These are phyloP conservation scores for Hypomyces perniciosus DNA, from an alignment of 2,329 filamentous ascomycete species.

Conservation along the genomic window DNA sequence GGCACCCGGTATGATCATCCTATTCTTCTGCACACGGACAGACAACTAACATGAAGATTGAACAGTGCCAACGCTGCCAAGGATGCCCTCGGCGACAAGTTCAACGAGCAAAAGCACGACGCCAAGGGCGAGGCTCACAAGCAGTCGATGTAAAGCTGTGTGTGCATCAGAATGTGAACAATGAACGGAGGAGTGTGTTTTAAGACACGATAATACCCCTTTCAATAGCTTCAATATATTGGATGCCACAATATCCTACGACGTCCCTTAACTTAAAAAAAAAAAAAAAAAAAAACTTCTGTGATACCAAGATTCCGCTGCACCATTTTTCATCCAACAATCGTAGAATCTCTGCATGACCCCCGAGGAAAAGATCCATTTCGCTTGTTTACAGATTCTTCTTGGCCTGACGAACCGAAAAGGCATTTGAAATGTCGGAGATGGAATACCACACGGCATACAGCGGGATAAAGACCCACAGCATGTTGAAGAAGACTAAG, in stretches of 20 bases:
- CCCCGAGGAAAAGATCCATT: background rate
- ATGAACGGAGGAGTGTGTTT: background rate
- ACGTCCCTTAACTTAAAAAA: background rate
- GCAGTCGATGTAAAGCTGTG: slow-evolving; percentile 30
- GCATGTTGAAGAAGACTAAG: slow-evolving; percentile 61
- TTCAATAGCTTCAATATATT: slow-evolving; percentile 7
- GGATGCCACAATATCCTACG: background rate
- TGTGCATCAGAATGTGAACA: background rate
- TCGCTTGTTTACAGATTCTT: slow-evolving; percentile 22
- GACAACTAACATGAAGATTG: slow-evolving; percentile 4
- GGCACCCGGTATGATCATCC: slow-evolving; percentile 43
- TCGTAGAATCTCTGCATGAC: background rate
- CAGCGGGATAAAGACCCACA: slow-evolving; percentile 60
- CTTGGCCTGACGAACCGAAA: slow-evolving; percentile 29
- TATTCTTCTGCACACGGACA: background rate
- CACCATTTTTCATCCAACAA: background rate
- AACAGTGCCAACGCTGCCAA: slow-evolving; percentile 41
- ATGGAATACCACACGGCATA: slow-evolving; percentile 53
- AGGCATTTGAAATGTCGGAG: slow-evolving; percentile 49
- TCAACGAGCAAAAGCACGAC: slow-evolving; percentile 34
- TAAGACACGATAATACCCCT: slow-evolving; percentile 5
- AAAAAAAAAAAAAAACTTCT: too few species aligned
- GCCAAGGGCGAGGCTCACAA: slow-evolving; percentile 38
- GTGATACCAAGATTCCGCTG: background rate
- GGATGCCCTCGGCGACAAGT: slow-evolving; percentile 43